Conservation (phyloP, 129 eudicot genomes). For the Artemisia tridentata region DNA sequence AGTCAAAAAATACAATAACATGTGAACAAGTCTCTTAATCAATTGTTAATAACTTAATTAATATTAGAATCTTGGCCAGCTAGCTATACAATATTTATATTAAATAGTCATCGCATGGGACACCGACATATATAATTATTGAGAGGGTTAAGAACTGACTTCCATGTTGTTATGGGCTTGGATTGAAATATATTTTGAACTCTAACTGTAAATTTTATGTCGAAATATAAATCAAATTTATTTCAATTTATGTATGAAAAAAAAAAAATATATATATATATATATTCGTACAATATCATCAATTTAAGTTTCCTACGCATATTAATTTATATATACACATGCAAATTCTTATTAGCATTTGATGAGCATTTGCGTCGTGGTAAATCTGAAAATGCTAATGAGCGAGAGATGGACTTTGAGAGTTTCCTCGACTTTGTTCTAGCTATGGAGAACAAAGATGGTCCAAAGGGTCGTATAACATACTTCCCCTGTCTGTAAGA, state of each 20-base stretch:
- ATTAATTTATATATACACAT: too few species aligned
- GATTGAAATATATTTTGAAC: too few species aligned
- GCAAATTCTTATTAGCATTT: slow-evolving; percentile 42
- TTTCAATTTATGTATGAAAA: neutral
- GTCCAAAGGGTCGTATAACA: slow-evolving; percentile 91
- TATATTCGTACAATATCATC: too few species aligned
- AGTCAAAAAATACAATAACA: too few species aligned
- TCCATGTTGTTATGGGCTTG: neutral
- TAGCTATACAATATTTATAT: too few species aligned
- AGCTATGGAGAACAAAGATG: slow-evolving; percentile 88
- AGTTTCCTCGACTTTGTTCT: slow-evolving; percentile 94
- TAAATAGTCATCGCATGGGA: slow-evolving; percentile 39
- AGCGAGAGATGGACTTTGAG: slow-evolving; percentile 96
- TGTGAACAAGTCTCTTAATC: too few species aligned
- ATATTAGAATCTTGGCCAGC: too few species aligned
- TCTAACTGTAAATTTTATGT: neutral
- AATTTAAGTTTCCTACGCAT: too few species aligned
- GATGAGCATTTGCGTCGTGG: slow-evolving; percentile 98
- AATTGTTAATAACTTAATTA: too few species aligned
- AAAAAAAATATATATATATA: neutral
- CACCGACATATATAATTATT: slow-evolving; percentile 88
- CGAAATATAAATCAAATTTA: too few species aligned
- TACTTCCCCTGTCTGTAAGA: too few species aligned
- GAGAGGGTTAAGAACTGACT: slow-evolving; percentile 71
- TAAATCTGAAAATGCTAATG: slow-evolving; percentile 63